Evolutionary conservation across 2,329 filamentous ascomycete genomes (phyloP), one percentile per base, ranked within the genome.

Genomic region (Monosporascus sp.): DNA sequence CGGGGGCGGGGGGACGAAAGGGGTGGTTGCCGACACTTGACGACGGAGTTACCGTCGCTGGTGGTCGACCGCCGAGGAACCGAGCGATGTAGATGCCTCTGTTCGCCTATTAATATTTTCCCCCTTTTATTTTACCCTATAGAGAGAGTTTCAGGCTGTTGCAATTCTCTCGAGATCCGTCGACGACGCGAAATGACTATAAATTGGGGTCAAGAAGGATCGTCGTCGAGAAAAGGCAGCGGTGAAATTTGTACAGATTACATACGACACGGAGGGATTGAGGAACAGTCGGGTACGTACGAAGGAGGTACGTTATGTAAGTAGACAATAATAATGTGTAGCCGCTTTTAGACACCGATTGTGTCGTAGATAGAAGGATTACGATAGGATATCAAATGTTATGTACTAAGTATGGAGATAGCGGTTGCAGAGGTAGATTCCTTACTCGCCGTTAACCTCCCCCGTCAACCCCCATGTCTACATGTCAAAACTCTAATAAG

Each of bases 11-110:
- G 27, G 44, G 46, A 41, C 54, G 55, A 53, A 57, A 58, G 50
- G 50, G 55, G 57, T 57, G 57, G 54, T 55, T 56, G 52, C 52
- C 55, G 60, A 59, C 57, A 55, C 50, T 43, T 58, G 57, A 56
- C 53, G 53, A 60, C 55, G 57, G 52, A 56, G 20, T 41, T 41
- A 19, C 38, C 38, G 38, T 46, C 43, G 43, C 31, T 46, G 43
- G 43, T 46, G 24, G 43, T 24, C 43, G 24, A 46, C 43, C 43
- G 22, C 43, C 43, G 26, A 27, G 43, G 43, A 26, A 26, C 26
- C 16, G 22, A 26, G 17, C 14, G 43, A 26, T 31, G 20, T 46
- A 17, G 17, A 35, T 35, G 9, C 31, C 19, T 20, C 26, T 46
- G 16, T 46, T 17, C 20, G 3, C 43, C 43, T 46, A 5, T 27